Evolutionary conservation across 1,284 basidiomycete species (phyloP).

Genomic region (Sporisorium sorghi): DNA sequence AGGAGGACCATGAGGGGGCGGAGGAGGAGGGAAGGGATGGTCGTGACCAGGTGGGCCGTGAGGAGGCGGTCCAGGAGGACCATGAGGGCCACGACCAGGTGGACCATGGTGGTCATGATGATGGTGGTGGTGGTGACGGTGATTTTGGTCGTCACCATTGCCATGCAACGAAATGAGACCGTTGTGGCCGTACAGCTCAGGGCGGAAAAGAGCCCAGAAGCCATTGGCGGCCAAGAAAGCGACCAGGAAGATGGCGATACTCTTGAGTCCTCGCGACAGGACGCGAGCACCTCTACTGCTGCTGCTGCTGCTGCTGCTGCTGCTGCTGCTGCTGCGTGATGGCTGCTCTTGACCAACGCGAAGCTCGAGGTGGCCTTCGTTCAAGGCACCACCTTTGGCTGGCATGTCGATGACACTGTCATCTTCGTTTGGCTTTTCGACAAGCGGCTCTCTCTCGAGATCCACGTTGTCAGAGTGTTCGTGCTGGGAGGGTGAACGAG

Average conservation of each 20-base stretch:
- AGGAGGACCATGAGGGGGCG: conserved; percentile 25
- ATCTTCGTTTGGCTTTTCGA: background rate
- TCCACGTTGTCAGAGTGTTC: conserved; percentile 8
- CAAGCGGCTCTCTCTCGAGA: conserved; percentile 26
- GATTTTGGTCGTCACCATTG: conserved; percentile 1
- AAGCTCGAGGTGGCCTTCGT: conserved; percentile 33
- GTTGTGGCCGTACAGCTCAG: conserved; percentile 29
- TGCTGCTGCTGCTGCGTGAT: background rate
- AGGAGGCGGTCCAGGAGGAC: conserved; percentile 12
- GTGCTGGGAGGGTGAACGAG: conserved; percentile 1
- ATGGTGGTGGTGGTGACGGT: conserved; percentile 16
- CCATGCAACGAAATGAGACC: conserved; percentile 11
- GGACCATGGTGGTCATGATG: conserved; percentile 13
- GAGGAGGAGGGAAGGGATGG: conserved; percentile 10
- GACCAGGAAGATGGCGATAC: conserved; percentile 24
- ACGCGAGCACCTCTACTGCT: background rate
- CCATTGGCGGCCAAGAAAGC: conserved; percentile 35
- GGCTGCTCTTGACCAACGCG: conserved; percentile 16
- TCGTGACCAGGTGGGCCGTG: conserved; percentile 26
- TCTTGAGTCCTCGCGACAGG: conserved; percentile 24
- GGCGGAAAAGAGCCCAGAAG: conserved; percentile 39
- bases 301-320: too few relatives aligned
- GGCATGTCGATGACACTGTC: conserved; percentile 10
- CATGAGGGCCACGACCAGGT: conserved; percentile 1
- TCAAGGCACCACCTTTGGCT: conserved; percentile 15